Percentiles rank a stretch among this genome's conserved stretches.
phyloP scores from a whole-genome alignment of 2,329 filamentous ascomycete genomes.

The Colletotrichum kahawae region DNA sequence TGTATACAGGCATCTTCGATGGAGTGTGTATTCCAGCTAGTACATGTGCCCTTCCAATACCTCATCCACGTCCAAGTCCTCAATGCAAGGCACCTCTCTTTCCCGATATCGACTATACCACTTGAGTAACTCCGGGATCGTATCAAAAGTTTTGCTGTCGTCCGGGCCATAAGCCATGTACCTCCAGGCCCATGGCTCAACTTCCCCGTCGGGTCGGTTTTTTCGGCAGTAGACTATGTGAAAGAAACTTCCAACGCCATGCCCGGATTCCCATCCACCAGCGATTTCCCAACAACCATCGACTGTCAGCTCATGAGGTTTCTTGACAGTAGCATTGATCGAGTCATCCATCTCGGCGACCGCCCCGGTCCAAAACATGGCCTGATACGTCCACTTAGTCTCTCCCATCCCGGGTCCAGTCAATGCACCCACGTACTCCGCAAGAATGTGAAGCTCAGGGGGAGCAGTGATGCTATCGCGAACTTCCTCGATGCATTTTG shows the following conservation, averaged over 20 bases:
- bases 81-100: neutral
- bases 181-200: neutral
- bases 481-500: neutral
- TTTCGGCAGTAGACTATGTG: neutral
- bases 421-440: neutral
- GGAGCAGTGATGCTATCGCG: neutral
- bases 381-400: neutral
- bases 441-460: neutral
- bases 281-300: neutral
- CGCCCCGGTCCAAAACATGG: neutral
- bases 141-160: neutral
- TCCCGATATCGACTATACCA: neutral
- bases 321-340: neutral
- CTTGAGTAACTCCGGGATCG: neutral
- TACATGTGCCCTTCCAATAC: neutral
- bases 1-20: too few relatives aligned
- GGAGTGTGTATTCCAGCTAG: neutral
- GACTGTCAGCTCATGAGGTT: neutral
- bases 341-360: neutral
- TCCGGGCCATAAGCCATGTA: neutral
- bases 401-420: neutral
- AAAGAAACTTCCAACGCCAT: neutral
- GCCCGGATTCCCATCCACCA: neutral
- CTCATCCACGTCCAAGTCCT: neutral
- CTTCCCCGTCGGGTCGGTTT: neutral